These are phyloP conservation scores for Yarrowia hollandica DNA, from an alignment of 805 yeast genomes.

Conservation along the genomic window DNA sequence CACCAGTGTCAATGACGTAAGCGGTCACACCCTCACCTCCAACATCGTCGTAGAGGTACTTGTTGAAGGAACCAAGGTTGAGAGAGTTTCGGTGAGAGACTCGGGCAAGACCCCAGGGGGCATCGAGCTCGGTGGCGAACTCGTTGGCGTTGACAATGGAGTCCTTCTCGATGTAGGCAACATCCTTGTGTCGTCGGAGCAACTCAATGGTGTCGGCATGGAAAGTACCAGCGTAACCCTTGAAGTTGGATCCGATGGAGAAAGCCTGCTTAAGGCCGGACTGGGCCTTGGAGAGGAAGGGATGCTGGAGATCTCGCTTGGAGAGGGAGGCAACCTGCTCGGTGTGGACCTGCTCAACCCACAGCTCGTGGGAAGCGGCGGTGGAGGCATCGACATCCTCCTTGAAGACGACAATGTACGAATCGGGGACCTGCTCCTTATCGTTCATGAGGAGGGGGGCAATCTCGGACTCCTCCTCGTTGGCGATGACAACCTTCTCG, in stretches of 20 bases:
- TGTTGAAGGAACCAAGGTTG: constrained; percentile 57
- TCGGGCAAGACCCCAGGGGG: constrained; percentile 78
- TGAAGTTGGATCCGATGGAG: constrained; percentile 55
- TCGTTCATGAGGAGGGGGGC: constrained; percentile 54
- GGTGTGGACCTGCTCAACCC: constrained; percentile 52
- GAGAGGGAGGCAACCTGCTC: constrained; percentile 34
- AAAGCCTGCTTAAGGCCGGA: constrained; percentile 43
- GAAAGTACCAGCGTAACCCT: constrained; percentile 87
- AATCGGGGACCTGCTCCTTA: constrained; percentile 38
- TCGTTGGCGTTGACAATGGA: constrained; percentile 53
- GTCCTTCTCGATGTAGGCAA: constrained; percentile 66
- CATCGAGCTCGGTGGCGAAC: constrained; percentile 55
- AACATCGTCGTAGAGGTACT: constrained; percentile 58
- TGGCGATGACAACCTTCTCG: constrained; percentile 34
- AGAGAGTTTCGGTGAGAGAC: constrained; percentile 65
- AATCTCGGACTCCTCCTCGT: constrained; percentile 16
- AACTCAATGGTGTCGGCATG: constrained; percentile 70
- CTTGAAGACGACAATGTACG: constrained; percentile 83
- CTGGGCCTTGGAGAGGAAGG: constrained; percentile 32
- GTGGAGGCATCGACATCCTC: constrained; percentile 55
- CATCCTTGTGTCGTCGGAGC: constrained; percentile 57
- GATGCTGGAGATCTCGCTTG: constrained; percentile 46
- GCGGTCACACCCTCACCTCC: constrained; percentile 69
- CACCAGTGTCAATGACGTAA: constrained; percentile 84
- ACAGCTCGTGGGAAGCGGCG: constrained; percentile 63